A percentile compares a stretch with the other conserved stretches of the same genome.
Evolutionary conservation across 805 yeast species (phyloP).

Genomic region (Nadsonia fulvescens): DNA sequence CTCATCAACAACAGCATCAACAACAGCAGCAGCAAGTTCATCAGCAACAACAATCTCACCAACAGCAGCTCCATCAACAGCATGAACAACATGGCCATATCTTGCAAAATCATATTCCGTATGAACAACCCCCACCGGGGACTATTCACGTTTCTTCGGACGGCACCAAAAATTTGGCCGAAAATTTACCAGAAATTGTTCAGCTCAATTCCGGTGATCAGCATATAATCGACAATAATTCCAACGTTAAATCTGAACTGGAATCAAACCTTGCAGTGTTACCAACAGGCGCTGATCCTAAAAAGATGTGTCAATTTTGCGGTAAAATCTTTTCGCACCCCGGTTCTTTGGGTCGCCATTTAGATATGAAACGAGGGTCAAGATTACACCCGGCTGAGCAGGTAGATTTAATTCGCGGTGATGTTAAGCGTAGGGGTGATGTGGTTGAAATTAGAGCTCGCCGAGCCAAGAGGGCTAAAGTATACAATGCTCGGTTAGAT

Average conservation of each 20-base stretch:
- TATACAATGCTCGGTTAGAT: constrained; percentile 28
- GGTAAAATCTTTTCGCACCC: constrained; percentile 35
- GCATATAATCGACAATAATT: too few species aligned
- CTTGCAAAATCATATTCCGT: neutral
- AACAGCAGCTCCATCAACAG: neutral
- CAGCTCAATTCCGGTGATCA: too few species aligned
- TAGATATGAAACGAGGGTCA: constrained; percentile 38
- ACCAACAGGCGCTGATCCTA: too few species aligned
- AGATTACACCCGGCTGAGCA: constrained; percentile 30
- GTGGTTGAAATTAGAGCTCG: constrained; percentile 24
- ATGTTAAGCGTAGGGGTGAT: constrained; percentile 36
- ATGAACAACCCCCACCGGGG: neutral
- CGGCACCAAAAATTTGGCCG: constrained; percentile 5
- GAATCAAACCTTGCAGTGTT: too few species aligned
- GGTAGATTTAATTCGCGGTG: constrained; percentile 27
- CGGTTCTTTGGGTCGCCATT: constrained; percentile 42
- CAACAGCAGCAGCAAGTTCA: constrained; percentile 4
- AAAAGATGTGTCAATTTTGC: constrained; percentile 33
- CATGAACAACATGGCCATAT: constrained; percentile 1
- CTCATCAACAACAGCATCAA: constrained; percentile 1
- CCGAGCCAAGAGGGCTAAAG: constrained; percentile 23
- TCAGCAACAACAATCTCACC: neutral
- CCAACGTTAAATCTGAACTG: too few species aligned
- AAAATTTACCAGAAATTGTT: too few species aligned
- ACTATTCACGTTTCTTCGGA: constrained; percentile 1